A percentile compares a stretch with the other conserved stretches of the same genome.
These are phyloP conservation scores for Haplographium delicatum DNA, from an alignment of 495 filamentous ascomycete species.

Conservation along the genomic window DNA sequence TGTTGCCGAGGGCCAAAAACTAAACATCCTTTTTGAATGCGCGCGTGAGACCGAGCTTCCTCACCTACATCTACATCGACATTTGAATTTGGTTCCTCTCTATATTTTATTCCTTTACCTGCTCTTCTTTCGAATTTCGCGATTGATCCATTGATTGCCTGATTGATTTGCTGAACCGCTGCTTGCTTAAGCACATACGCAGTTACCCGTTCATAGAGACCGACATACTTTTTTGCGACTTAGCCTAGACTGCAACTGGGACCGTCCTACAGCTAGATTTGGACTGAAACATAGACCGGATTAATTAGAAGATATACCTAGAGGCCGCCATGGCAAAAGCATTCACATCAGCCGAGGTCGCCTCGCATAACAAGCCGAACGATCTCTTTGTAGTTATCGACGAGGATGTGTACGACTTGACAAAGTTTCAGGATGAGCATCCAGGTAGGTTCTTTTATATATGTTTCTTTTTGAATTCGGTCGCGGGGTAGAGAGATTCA, in stretches of 20 bases:
- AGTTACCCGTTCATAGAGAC: too few relatives aligned
- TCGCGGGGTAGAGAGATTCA: neutral
- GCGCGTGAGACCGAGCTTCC: neutral
- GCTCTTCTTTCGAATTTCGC: neutral
- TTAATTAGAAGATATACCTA: neutral
- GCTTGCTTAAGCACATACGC: too few relatives aligned
- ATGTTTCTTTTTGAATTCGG: neutral
- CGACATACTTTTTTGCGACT: neutral
- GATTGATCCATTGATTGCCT: too few relatives aligned
- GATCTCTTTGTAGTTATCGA: constrained; percentile 89
- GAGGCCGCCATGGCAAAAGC: constrained; percentile 96
- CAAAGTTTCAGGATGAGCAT: constrained; percentile 90
- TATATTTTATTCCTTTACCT: neutral
- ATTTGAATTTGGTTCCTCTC: neutral
- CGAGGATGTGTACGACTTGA: constrained; percentile 94
- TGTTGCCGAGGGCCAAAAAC: too few relatives aligned
- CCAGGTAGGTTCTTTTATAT: constrained; percentile 51
- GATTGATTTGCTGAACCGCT: too few relatives aligned
- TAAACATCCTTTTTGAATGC: neutral
- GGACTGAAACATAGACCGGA: too few relatives aligned
- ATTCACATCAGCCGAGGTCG: constrained; percentile 79
- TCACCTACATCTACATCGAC: neutral
- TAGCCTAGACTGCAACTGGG: neutral
- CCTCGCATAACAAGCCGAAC: constrained; percentile 81
- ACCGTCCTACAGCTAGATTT: too few relatives aligned